A percentile compares a stretch with the other conserved stretches of the same genome.
These are phyloP conservation scores for Isabelozyma rhagii DNA, from an alignment of 805 yeast species.

Conservation along the genomic window DNA sequence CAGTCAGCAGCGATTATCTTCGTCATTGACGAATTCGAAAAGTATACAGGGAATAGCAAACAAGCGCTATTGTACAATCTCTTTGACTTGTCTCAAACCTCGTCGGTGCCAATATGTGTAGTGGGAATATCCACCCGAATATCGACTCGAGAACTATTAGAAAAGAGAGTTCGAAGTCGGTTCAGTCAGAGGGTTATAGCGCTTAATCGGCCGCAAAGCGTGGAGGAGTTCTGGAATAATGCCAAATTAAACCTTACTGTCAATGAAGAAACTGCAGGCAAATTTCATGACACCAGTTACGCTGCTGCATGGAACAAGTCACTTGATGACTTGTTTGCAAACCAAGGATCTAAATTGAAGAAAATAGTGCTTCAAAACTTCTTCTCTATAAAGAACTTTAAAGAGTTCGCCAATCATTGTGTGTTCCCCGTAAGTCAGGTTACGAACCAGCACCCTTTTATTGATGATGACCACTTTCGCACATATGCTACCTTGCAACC, in stretches of 20 bases:
- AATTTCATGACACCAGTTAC: conserved; percentile 14
- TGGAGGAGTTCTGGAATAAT: conserved; percentile 50
- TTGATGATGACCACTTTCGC: conserved; percentile 22
- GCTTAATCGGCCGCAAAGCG: conserved; percentile 47
- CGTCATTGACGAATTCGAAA: conserved; percentile 81
- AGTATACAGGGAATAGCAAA: conserved; percentile 64
- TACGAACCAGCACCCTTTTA: conserved; percentile 14
- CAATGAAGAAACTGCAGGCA: conserved; percentile 10
- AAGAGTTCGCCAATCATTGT: conserved; percentile 43
- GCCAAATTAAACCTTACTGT: conserved; percentile 40
- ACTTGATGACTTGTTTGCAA: conserved; percentile 26
- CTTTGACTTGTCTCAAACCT: conserved; percentile 78
- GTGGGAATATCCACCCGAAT: conserved; percentile 76
- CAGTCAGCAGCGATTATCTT: conserved; percentile 61
- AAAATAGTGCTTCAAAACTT: conserved; percentile 34
- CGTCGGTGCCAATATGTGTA: conserved; percentile 71
- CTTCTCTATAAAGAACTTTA: conserved; percentile 57
- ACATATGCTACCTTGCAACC: conserved; percentile 18
- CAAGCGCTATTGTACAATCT: conserved; percentile 86
- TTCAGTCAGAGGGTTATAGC: conserved; percentile 77
- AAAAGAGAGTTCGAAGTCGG: conserved; percentile 86
- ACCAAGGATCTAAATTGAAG: conserved; percentile 9
- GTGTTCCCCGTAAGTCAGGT: conserved; percentile 41
- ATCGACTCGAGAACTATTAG: conserved; percentile 76
- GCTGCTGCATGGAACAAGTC: conserved; percentile 45